Base-by-base conservation (phyloP, 306 rosid genomes). In the Boehmeria nivea region DNA sequence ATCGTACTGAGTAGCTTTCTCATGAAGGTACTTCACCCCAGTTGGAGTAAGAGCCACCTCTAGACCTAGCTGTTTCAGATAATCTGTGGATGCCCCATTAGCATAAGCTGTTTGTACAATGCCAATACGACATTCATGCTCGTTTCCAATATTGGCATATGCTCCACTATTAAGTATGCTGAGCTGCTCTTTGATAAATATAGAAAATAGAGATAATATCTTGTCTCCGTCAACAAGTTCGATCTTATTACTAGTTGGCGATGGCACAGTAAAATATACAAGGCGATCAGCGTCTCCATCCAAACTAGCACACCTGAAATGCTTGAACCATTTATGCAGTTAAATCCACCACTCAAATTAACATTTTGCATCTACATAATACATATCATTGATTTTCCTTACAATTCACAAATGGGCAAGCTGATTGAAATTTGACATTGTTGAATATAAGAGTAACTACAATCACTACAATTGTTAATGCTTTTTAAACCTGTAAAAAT, bases 241-340 rank as follows among this genome's bases (percentile, higher is more conserved):
- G 44, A 91, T 78, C 62, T 43, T 76, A 34, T 50, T 60, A 72
- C 72, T 75, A 74, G 78, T 59, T 72, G 64, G 55, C 20, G 83
- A 80, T 59, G 60, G 79, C 37, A 84, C 82, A 57, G 50, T 66
- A 68, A 91, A 91, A 67, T 91, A 91, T 66, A 91, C 93, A 47
- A 87, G 87, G 51, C 95, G 78, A 78, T 91, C 96, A 14, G 96
- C 98, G 76, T 91, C 98, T 68, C 98, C 98, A 67, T 91, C 98
- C 74, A 91, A 82, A 75, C 98, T 91, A 59, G 82, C 94, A 71
- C 96, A 87, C 90, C 98, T 84, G 90, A 68, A 91, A 82, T 63
- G 72, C 79, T 68, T 77, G 81, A 76, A 73, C 64, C 61, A 72
- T 51, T 69, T 62, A 45, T 23, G 33, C 48, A 60, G 48, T 74